Evolutionary conservation across 331 rosid species (phyloP).

Genomic region (Acacia pycnantha): DNA sequence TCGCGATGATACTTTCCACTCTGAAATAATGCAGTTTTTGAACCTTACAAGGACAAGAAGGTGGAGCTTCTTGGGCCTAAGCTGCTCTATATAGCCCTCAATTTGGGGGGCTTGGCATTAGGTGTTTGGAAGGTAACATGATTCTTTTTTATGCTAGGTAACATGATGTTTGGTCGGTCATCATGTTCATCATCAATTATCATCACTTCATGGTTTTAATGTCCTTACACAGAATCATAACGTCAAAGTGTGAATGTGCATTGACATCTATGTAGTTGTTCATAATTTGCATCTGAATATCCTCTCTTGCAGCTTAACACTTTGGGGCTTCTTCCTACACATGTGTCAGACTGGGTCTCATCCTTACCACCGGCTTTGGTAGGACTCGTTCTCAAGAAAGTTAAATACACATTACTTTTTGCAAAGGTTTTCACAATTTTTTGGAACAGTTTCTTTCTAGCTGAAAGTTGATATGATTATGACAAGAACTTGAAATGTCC

Average conservation of each 20-base stretch:
- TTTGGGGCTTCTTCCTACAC: slow-evolving; percentile 93
- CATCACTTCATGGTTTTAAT: background rate
- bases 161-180: slow-evolving; percentile 6
- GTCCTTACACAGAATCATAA: background rate
- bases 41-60: slow-evolving; percentile 85
- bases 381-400: slow-evolving; percentile 14
- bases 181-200: background rate
- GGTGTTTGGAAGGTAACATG: slow-evolving; percentile 90
- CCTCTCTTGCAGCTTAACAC: slow-evolving; percentile 71
- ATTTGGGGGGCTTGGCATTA: slow-evolving; percentile 85
- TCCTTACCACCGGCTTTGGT: slow-evolving; percentile 94
- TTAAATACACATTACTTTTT: background rate
- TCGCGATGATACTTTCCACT: background rate
- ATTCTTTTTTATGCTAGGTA: background rate
- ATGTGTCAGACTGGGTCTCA: slow-evolving; percentile 94
- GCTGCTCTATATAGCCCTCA: slow-evolving; percentile 89
- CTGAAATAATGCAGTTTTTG: slow-evolving; percentile 70
- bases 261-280: background rate
- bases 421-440: background rate
- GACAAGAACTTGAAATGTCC: slow-evolving; percentile 4
- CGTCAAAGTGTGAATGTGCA: background rate
- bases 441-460: slow-evolving; percentile 11
- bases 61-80: slow-evolving; percentile 95
- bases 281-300: slow-evolving; percentile 3
- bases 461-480: background rate